Conservation (phyloP, 2,329 filamentous ascomycete species). For the Tolypocladium amazonense region DNA sequence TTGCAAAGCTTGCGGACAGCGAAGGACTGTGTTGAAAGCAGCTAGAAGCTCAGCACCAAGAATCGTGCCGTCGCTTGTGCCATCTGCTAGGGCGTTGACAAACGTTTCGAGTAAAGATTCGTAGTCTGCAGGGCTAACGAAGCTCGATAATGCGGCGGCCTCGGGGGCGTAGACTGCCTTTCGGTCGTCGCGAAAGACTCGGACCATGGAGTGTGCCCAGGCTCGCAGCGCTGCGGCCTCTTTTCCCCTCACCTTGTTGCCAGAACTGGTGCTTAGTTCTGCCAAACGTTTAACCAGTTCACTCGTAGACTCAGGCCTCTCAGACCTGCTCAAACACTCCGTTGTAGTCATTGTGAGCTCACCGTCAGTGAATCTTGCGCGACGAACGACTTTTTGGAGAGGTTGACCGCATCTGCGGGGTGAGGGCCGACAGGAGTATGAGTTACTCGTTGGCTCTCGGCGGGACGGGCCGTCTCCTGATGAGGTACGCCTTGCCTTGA, state of each 20-base stretch:
- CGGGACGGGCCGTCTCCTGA: too few relatives aligned
- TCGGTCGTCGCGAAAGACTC: not conserved
- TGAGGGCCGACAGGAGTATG: too few relatives aligned
- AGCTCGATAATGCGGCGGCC: not conserved
- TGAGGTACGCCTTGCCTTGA: too few relatives aligned
- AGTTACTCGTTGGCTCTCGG: too few relatives aligned
- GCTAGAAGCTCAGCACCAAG: not conserved
- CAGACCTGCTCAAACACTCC: not conserved
- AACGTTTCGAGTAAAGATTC: not conserved
- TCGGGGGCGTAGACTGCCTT: not conserved
- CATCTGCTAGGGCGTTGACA: not conserved
- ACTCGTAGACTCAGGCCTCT: not conserved
- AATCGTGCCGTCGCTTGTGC: not conserved
- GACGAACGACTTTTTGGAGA: not conserved
- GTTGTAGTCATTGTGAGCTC: not conserved
- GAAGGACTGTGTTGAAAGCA: not conserved
- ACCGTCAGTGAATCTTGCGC: not conserved
- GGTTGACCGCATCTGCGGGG: not conserved
- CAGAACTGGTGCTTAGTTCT: not conserved
- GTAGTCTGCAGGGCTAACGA: not conserved
- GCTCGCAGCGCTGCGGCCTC: not conserved
- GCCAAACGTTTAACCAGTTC: not conserved
- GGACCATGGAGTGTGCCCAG: not conserved
- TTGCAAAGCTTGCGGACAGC: not conserved
- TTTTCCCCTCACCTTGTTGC: not conserved